Evolutionary conservation across 2,329 filamentous ascomycete genomes (phyloP).

Genomic region (Biscogniauxia mediterranea): DNA sequence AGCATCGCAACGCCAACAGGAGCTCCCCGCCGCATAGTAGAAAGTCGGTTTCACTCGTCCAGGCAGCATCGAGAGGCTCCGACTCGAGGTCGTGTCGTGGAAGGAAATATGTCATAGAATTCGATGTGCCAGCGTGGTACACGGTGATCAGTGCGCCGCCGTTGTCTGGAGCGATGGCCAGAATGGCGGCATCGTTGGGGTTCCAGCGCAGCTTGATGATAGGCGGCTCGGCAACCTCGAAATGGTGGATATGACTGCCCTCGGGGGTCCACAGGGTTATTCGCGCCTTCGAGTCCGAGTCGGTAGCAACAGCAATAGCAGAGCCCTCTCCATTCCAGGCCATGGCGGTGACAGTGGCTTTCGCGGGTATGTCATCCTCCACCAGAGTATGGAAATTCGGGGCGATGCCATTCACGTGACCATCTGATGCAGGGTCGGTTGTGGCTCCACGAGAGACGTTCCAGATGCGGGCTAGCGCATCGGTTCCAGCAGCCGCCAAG

Average conservation of each 20-base stretch:
- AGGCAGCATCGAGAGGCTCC: conserved; percentile 56
- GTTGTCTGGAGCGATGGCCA: conserved; percentile 57
- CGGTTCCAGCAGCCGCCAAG: conserved; percentile 66
- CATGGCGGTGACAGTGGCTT: conserved; percentile 56
- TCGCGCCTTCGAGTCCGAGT: conserved; percentile 50
- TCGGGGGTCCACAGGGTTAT: conserved; percentile 57
- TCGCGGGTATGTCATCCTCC: conserved; percentile 51
- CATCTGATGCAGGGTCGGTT: conserved; percentile 42
- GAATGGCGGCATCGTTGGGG: conserved; percentile 50
- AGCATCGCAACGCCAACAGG: conserved; percentile 48
- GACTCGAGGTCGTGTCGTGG: conserved; percentile 48
- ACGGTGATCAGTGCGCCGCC: conserved; percentile 55
- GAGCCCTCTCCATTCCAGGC: conserved; percentile 59
- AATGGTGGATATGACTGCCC: conserved; percentile 50
- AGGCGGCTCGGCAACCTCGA: conserved; percentile 59
- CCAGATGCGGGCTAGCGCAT: conserved; percentile 69
- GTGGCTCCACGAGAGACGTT: conserved; percentile 56
- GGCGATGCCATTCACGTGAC: conserved; percentile 44
- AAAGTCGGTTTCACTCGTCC: conserved; percentile 59
- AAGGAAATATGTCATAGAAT: conserved; percentile 48
- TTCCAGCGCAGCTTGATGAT: conserved; percentile 63
- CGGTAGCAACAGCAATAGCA: conserved; percentile 57
- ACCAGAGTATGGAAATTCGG: conserved; percentile 48
- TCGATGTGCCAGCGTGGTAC: conserved; percentile 44
- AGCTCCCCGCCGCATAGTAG: conserved; percentile 57